Percentiles rank a stretch among this genome's conserved stretches.
Evolutionary conservation across 768 basidiomycete genomes (phyloP).

Genomic region (Leccinum disarticulatum): DNA sequence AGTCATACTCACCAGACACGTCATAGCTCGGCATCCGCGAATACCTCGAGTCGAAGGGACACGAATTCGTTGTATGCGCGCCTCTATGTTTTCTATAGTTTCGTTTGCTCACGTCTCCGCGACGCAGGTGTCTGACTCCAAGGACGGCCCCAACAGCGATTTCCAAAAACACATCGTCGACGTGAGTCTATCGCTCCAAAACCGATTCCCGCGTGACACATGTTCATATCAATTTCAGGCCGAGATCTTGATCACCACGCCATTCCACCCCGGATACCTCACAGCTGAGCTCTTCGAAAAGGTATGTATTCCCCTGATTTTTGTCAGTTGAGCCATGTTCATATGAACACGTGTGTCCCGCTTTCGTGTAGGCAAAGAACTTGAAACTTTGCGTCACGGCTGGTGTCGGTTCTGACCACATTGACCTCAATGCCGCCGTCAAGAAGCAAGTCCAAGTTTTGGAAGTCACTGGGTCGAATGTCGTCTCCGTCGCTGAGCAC

Average conservation of each 20-base stretch:
- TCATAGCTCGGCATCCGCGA: constrained; percentile 66
- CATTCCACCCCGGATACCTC: constrained; percentile 85
- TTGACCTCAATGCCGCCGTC: constrained; percentile 87
- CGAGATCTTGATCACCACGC: constrained; percentile 79
- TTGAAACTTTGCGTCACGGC: constrained; percentile 90
- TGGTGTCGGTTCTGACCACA: constrained; percentile 88
- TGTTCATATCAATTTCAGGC: constrained; percentile 42
- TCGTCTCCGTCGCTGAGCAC: constrained; percentile 89
- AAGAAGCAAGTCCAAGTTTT: constrained; percentile 77
- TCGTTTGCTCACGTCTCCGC: constrained; percentile 1
- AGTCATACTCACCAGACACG: not conserved
- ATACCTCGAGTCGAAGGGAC: constrained; percentile 70
- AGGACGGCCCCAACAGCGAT: constrained; percentile 77
- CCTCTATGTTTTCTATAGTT: not conserved
- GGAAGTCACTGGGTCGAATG: constrained; percentile 88
- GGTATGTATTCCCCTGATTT: constrained; percentile 34
- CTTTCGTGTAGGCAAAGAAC: constrained; percentile 67
- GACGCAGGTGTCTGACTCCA: constrained; percentile 69
- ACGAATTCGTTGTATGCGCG: constrained; percentile 64
- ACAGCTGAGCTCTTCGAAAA: constrained; percentile 71
- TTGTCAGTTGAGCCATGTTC: constrained; percentile 1
- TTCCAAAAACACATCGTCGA: constrained; percentile 84
- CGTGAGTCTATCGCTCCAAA: constrained; percentile 41
- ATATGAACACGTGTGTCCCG: constrained; percentile 2
- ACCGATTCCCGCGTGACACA: constrained; percentile 10